Percentiles rank a stretch among this genome's conserved stretches.
phyloP scores from a whole-genome alignment of 176 grass and related monocot species.

The Aegilops longissima region DNA sequence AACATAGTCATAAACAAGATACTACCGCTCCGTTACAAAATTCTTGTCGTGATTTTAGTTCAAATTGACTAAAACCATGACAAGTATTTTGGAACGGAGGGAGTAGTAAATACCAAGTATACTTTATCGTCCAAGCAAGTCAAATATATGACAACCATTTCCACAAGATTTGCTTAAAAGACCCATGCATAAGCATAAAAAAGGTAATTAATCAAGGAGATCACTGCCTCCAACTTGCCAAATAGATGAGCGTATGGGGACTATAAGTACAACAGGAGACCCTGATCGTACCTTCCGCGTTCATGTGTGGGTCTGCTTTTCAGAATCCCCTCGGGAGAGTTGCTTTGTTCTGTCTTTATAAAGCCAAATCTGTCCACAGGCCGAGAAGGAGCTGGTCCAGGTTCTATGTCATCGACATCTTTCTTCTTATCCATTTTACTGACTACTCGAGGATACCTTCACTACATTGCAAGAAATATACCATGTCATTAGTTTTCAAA shows the following conservation, averaged over 20 bases:
- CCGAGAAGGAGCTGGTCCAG: conserved; percentile 44
- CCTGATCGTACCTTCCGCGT: conserved; percentile 44
- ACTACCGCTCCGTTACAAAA: not conserved
- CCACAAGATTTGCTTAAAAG: not conserved
- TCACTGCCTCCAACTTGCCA: not conserved
- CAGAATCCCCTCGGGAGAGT: conserved; percentile 46
- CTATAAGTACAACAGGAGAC: not conserved
- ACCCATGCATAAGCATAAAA: not conserved
- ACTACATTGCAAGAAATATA: not conserved
- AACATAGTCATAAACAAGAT: not conserved
- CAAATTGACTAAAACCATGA: too few relatives aligned
- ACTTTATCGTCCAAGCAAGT: not conserved
- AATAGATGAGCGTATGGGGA: not conserved
- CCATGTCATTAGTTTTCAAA: not conserved
- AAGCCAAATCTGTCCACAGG: conserved; percentile 70
- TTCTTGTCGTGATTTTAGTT: too few relatives aligned
- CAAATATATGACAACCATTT: not conserved
- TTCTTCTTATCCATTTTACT: conserved; percentile 72
- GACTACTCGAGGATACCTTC: not conserved
- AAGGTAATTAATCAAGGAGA: not conserved
- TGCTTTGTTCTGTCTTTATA: conserved; percentile 43
- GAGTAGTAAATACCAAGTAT: not conserved
- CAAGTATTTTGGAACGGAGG: too few relatives aligned
- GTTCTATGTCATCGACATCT: conserved; percentile 46
- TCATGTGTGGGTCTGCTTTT: conserved; percentile 35